A percentile compares a stretch with the other conserved stretches of the same genome.
Evolutionary conservation across 805 yeast species (phyloP).

Genomic region (Kuraishia ogatae): DNA sequence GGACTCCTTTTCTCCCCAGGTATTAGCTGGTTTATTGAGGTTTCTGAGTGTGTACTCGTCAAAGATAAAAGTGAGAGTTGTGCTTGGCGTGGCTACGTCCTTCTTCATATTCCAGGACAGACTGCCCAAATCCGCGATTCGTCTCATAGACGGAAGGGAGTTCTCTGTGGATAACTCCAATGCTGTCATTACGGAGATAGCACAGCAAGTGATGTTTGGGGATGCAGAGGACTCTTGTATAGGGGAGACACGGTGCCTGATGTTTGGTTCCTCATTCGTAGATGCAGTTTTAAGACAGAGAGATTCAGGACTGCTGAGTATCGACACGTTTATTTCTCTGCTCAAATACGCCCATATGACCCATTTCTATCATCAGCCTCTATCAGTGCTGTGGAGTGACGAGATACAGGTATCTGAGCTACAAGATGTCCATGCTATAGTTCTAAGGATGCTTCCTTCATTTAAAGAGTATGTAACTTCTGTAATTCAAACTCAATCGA

Average conservation of each 20-base stretch:
- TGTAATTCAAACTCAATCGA: background rate
- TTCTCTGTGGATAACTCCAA: constrained; percentile 23
- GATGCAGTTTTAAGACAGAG: constrained; percentile 12
- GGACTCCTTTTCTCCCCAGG: constrained; percentile 18
- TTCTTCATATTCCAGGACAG: constrained; percentile 24
- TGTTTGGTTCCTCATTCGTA: constrained; percentile 23
- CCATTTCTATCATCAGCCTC: constrained; percentile 24
- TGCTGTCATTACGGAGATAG: constrained; percentile 19
- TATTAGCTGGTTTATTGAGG: constrained; percentile 1
- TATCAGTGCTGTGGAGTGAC: constrained; percentile 19
- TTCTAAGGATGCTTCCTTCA: background rate
- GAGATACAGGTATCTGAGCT: background rate
- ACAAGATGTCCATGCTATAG: background rate
- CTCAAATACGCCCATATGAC: constrained; percentile 24
- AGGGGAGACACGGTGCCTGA: constrained; percentile 7
- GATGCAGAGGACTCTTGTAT: constrained; percentile 3
- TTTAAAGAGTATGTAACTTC: background rate
- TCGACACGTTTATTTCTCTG: constrained; percentile 18
- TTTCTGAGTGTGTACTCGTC: background rate
- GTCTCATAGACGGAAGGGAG: constrained; percentile 13
- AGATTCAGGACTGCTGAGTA: constrained; percentile 16
- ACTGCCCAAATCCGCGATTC: constrained; percentile 16
- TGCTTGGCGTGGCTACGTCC: constrained; percentile 26
- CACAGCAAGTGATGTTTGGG: constrained; percentile 22
- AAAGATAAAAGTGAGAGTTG: constrained; percentile 10